phyloP scores from a whole-genome alignment of 306 rosid species.

The Gynostemma pentaphyllum region DNA sequence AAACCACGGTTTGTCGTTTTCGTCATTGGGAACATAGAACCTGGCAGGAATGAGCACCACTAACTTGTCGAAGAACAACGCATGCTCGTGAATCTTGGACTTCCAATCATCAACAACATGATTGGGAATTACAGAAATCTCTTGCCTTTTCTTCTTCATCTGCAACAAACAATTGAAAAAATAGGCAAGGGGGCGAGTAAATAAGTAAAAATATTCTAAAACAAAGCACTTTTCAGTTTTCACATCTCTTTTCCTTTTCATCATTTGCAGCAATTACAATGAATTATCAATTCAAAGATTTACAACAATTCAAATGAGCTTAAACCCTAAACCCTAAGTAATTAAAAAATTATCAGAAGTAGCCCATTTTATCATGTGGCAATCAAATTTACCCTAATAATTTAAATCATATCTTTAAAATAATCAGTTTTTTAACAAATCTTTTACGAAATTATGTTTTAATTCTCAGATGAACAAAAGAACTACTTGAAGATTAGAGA shows the following conservation, averaged over 20 bases:
- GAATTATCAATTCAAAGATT: not conserved
- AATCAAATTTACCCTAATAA: no score
- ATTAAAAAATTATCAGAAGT: no score
- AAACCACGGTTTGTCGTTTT: conserved; percentile 67
- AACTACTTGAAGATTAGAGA: no score
- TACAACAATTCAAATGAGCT: no score
- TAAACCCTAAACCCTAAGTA: no score
- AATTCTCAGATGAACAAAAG: no score
- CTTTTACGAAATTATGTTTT: no score
- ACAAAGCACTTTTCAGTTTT: not conserved
- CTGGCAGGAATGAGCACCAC: conserved; percentile 71
- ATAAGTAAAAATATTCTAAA: not conserved
- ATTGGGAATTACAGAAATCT: not conserved
- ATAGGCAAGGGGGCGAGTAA: not conserved
- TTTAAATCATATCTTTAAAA: no score
- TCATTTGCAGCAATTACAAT: not conserved
- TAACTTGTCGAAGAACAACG: conserved; percentile 57
- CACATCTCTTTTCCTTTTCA: not conserved
- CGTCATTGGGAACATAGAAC: conserved; percentile 56
- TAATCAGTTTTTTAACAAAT: no score
- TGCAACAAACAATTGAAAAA: not conserved
- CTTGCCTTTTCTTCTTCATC: not conserved
- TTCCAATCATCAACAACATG: not conserved
- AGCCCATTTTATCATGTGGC: no score
- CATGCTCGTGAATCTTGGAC: conserved; percentile 21